Base-by-base conservation (phyloP, 352 stramenopile species). In the Peronospora belbahrii region DNA sequence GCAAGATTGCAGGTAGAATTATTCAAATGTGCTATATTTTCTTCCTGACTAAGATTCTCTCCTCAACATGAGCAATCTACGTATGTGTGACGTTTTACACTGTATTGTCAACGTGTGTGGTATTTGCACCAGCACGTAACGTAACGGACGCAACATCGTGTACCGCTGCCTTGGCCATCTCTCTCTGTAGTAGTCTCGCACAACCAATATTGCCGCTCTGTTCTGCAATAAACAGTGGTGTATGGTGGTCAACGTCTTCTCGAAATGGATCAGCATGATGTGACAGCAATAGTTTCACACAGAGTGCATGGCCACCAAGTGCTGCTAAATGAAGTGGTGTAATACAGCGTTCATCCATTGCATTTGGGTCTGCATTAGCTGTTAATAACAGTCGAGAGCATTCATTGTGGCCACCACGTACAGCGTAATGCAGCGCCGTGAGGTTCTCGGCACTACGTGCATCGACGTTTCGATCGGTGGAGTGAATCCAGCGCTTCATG, bases 401-500 rank as follows among this genome's bases (percentile, higher is more conserved):
- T 58, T 91, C 79, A 35, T 85, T 87, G 58, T 91, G 79, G 30
- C 79, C 79, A 38, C 76, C 70, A 8, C 79, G 74, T 13, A 80
- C 64, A 2, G 74, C 65, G 43, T 91, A 91, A 23, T 91, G 79
- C 33, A 91, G 53, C 28, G 76, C 79, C n/a, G 74, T 85, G 46
- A 87, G 62, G 58, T 91, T 91, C 57, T 91, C 79, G 1, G 36
- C 22, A 54, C 79, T 91, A 19, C 74, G 68, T 11, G 65, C 69
- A 48, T 91, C 73, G 10, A 91, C 44, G 47, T 88, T 74, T 23
- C 59, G 49, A 50, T 72, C 64, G 1, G 75, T 81, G 10, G 79
- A 87, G 47, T 83, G 67, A 15, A 87, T 70, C 79, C 79, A 91
- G 45, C 79, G 79, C 69, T 88, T 88, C 42, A 91, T 39, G 9